Evolutionary conservation across 495 filamentous ascomycete genomes (phyloP), one percentile per base, ranked within the genome.

Genomic region (Letharia columbiana): DNA sequence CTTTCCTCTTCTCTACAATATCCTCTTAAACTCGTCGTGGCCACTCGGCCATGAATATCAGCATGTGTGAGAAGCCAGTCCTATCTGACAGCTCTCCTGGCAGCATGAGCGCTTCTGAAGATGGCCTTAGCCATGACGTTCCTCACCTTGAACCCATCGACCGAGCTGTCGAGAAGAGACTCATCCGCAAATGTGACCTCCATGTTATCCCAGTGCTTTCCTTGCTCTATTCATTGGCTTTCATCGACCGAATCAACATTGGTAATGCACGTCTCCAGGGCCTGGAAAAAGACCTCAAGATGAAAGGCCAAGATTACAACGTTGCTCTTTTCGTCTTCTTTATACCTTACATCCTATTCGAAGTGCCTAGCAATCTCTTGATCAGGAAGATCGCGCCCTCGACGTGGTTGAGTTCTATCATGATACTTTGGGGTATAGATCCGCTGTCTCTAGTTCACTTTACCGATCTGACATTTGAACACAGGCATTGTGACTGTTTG

Each of bases 281-380:
- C 12, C 75, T 89, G 37, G 78, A 81, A 20, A 73, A 77, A 18
- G 86, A 88, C 52, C 77, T 88, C n/a, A 67, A 80, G 28, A 80
- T 89, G 73, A 70, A 68, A 15, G 82, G 81, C 13, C 77, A 82
- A 64, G 76, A 82, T 73, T 86, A 80, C 44, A 88, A 88, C 66
- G 76, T 88, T 56, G 84, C 85, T 23, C 77, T 88, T 1, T 81
- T 84, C 60, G 78, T 87, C 18, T 88, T 87, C 74, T 89, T 89
- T 73, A 79, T 86, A 4, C 84, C 83, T 45, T 90, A 89, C 71
- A 83, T 85, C 60, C 72, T 86, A 7, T 81, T 87, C 54, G 86
- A 90, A 70, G 80, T 89, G 57, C 87, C 86, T 15, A 80, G 78
- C 67, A 89, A 89, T 71, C 75, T 90, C 10, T 76, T 89, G 65